Evolutionary conservation across 352 stramenopile species (phyloP).

Genomic region (Globisporangium cederbergense): DNA sequence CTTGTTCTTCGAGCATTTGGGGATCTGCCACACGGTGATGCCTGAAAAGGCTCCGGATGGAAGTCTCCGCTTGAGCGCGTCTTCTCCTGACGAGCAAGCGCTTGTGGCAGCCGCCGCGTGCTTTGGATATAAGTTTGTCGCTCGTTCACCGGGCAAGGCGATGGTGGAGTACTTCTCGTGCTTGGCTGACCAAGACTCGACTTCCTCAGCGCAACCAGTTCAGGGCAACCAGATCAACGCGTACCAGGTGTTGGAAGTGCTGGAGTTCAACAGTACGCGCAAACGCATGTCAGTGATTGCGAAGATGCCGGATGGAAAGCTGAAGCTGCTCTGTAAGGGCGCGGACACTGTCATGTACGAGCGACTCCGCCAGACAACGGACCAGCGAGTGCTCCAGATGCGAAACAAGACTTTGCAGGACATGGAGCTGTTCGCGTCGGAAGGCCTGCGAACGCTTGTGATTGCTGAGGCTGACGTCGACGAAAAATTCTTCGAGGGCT

Average conservation of each 20-base stretch:
- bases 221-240: slow-evolving; percentile 27
- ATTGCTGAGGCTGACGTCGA: slow-evolving; percentile 72
- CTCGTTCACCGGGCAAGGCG: slow-evolving; percentile 64
- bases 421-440: slow-evolving; percentile 86
- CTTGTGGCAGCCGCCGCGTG: slow-evolving; percentile 77
- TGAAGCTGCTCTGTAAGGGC: slow-evolving; percentile 86
- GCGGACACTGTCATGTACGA: slow-evolving; percentile 90
- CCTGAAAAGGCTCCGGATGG: slow-evolving; percentile 92
- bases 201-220: slow-evolving; percentile 28
- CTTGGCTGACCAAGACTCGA: slow-evolving; percentile 22
- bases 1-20: slow-evolving; percentile 85
- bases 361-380: slow-evolving; percentile 48
- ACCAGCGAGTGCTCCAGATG: slow-evolving; percentile 41
- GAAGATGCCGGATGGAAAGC: slow-evolving; percentile 36
- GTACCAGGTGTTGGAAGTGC: slow-evolving; percentile 90
- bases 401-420: slow-evolving; percentile 74
- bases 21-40: slow-evolving; percentile 97
- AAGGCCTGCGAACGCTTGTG: slow-evolving; percentile 89
- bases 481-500: slow-evolving; percentile 52
- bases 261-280: slow-evolving; percentile 94
- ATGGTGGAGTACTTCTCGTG: slow-evolving; percentile 75
- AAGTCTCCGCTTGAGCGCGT: slow-evolving; percentile 84
- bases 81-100: slow-evolving; percentile 89
- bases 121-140: slow-evolving; percentile 84
- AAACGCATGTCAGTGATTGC: slow-evolving; percentile 96